Evolutionary conservation across 2,329 filamentous ascomycete species (phyloP).

Genomic region (Colletotrichum destructivum): DNA sequence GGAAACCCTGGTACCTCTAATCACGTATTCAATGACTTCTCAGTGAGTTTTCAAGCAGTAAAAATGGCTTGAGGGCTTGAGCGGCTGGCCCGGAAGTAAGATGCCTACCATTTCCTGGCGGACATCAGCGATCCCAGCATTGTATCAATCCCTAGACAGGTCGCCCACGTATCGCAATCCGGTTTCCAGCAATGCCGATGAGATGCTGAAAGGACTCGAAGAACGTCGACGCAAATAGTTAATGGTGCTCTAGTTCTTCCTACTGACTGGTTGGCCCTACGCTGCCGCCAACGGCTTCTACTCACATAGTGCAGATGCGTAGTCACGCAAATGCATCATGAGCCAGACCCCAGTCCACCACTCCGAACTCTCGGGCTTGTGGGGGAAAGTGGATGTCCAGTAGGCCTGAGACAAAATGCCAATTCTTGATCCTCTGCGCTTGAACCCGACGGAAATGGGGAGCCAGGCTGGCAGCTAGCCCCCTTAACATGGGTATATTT

Average conservation of each 20-base stretch:
- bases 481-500: slow-evolving; percentile 6
- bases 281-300: slow-evolving; percentile 13
- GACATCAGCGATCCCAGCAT: neutral
- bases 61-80: neutral
- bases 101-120: neutral
- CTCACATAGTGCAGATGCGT: neutral
- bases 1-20: no score
- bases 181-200: neutral
- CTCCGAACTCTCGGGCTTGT: slow-evolving; percentile 26
- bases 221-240: neutral
- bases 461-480: slow-evolving; percentile 2
- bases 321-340: neutral
- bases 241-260: neutral
- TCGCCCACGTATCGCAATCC: neutral
- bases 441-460: neutral
- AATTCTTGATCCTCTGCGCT: neutral
- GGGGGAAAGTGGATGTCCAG: neutral
- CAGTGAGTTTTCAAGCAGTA: neutral
- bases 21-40: no score
- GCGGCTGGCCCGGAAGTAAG: no score
- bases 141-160: neutral
- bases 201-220: no score
- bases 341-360: neutral
- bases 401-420: neutral
- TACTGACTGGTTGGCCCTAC: slow-evolving; percentile 15